Base-by-base conservation (phyloP, 495 filamentous ascomycete species). In the Aspergillus heteromorphus region DNA sequence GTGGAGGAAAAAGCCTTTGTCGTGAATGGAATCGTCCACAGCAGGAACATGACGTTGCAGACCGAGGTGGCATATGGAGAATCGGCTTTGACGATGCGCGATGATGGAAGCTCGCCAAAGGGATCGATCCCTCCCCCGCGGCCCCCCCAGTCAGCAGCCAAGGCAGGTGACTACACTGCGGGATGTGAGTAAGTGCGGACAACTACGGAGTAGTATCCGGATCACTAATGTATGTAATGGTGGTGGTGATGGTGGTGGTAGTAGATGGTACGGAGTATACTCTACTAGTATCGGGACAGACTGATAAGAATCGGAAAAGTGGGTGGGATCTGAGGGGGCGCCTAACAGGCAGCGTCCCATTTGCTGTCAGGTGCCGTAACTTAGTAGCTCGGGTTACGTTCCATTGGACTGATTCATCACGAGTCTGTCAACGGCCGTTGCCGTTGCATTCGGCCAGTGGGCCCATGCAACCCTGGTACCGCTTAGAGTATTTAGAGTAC, bases 361-460 rank as follows among this genome's bases (percentile, higher is more conserved):
- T 20, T n/a, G n/a, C n/a, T n/a, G n/a, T n/a, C n/a, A n/a, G n/a
- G n/a, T n/a, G n/a, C n/a, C n/a, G n/a, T n/a, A n/a, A n/a, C n/a
- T n/a, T n/a, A n/a, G n/a, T n/a, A n/a, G n/a, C n/a, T 17, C 41
- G 10, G 36, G 9, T 38, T 38, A 9, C 34, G 34, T 38, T 38
- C 8, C 11, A 38, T n/a, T 38, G 10, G 11, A 38, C n/a, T 38
- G 8, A 4, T 38, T n/a, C 6, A n/a, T n/a, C 11, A 13, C 2
- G 34, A 27, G 23, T 7, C 23, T 27, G 34, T 38, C n/a, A 13
- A 38, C 34, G 13, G 45, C 17, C 48, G 49, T 30, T 56, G 58
- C 48, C 59, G 70, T 73, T 71, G 70, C 70, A 73, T 73, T 60
- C 66, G 64, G 67, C 55, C 59, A 62, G 23, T 13, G 43, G 6